Evolutionary conservation across 805 yeast genomes (phyloP).

Genomic region (Zygosaccharomyces rouxii): DNA sequence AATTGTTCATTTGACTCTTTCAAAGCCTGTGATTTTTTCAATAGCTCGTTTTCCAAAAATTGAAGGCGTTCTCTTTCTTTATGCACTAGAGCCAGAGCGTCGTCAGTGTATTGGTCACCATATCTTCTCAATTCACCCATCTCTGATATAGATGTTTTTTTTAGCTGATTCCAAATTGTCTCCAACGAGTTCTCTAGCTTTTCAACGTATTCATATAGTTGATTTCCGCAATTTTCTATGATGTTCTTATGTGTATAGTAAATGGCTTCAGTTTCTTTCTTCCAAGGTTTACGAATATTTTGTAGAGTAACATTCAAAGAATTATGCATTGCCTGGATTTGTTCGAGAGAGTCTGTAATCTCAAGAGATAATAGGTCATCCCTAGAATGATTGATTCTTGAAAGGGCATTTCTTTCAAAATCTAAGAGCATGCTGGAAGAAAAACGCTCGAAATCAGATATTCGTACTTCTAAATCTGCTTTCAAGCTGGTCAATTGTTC

Average conservation of each 20-base stretch:
- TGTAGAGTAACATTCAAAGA: neutral
- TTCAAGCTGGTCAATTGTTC: constrained; percentile 5
- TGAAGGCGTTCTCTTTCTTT: neutral
- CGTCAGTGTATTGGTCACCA: neutral
- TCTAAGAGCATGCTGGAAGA: constrained; percentile 8
- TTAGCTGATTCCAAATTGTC: constrained; percentile 2
- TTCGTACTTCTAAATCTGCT: constrained; percentile 10
- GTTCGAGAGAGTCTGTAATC: constrained; percentile 1
- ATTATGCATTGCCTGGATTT: constrained; percentile 8
- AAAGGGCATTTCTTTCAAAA: constrained; percentile 6
- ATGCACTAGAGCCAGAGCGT: neutral
- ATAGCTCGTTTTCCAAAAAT: neutral
- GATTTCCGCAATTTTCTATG: neutral
- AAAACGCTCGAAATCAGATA: constrained; percentile 4
- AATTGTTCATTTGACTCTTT: constrained; percentile 10
- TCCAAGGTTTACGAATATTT: constrained; percentile 3
- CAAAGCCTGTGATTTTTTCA: constrained; percentile 9
- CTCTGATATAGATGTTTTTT: constrained; percentile 3
- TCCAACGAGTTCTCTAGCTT: constrained; percentile 5
- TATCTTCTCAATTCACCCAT: neutral
- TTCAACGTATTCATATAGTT: constrained; percentile 3
- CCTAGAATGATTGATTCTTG: neutral
- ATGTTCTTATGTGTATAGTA: constrained; percentile 7
- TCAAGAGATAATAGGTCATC: constrained; percentile 4
- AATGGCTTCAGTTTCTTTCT: constrained; percentile 6